A percentile compares a stretch with the other conserved stretches of the same genome.
phyloP scores from a whole-genome alignment of 192 early-diverging fungal species.

The Podochytrium sp. region DNA sequence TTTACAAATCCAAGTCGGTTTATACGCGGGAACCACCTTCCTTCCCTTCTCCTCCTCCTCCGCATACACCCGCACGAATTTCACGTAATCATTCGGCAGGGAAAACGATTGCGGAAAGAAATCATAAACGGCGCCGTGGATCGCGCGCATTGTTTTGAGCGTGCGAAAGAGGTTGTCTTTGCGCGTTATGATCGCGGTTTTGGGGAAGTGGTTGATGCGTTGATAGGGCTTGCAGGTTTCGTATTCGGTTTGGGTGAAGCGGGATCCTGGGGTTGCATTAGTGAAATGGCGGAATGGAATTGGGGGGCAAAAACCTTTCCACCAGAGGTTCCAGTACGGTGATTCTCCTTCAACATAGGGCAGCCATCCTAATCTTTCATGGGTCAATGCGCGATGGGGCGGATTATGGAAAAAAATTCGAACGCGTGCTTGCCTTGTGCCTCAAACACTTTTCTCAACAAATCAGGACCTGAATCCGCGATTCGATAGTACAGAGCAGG shows the following conservation, averaged over 20 bases:
- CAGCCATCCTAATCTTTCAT: conserved; percentile 33
- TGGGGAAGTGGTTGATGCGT: conserved; percentile 55
- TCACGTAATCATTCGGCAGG: conserved; percentile 50
- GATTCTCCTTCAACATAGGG: conserved; percentile 37
- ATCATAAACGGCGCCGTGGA: conserved; percentile 47
- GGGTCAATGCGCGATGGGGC: background rate
- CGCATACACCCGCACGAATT: conserved; percentile 46
- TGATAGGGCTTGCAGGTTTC: conserved; percentile 40
- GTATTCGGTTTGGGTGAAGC: conserved; percentile 44
- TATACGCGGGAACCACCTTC: no score
- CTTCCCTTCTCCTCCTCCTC: conserved; percentile 39
- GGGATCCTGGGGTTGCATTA: conserved; percentile 29
- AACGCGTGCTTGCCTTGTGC: conserved; percentile 7
- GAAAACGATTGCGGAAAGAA: conserved; percentile 51
- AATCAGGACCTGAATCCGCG: conserved; percentile 36
- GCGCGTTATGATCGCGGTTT: conserved; percentile 43
- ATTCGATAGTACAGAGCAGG: conserved; percentile 34
- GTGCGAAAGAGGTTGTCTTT: conserved; percentile 49
- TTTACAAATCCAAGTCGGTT: conserved; percentile 55
- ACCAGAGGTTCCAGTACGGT: conserved; percentile 50
- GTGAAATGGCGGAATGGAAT: background rate
- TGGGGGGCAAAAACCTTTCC: conserved; percentile 40
- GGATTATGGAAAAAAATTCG: no score
- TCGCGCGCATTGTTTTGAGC: conserved; percentile 48
- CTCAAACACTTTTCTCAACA: conserved; percentile 36